phyloP scores from a whole-genome alignment of 2,329 filamentous ascomycete species.

The Periconia macrospinosa region DNA sequence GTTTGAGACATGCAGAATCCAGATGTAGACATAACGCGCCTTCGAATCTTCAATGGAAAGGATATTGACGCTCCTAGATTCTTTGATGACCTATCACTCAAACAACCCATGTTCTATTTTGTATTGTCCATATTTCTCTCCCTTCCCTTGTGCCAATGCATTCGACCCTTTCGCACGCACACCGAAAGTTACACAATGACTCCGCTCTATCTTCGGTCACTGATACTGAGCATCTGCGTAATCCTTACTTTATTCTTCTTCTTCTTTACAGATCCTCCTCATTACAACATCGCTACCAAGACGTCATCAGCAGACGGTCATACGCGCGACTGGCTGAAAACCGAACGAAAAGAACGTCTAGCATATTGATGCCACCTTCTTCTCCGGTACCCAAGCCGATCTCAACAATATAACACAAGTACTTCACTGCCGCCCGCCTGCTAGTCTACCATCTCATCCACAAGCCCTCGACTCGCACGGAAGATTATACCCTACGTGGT shows the following conservation, averaged over 20 bases:
- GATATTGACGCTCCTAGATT: too few relatives aligned
- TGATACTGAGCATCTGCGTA: neutral
- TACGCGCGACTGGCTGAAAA: neutral
- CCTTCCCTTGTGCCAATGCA: neutral
- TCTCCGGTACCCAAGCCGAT: neutral
- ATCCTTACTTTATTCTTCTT: neutral
- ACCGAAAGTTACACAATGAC: neutral
- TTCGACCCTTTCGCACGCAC: neutral
- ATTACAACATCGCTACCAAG: neutral
- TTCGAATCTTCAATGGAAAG: neutral
- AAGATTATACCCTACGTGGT: neutral
- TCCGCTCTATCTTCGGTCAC: slow-evolving; percentile 1
- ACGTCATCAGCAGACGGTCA: neutral
- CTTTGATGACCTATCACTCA: too few relatives aligned
- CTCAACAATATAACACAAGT: slow-evolving; percentile 2
- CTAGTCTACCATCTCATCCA: slow-evolving; percentile 4
- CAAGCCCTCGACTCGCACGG: neutral
- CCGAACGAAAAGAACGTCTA: neutral
- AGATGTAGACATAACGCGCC: neutral
- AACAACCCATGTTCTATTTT: too few relatives aligned
- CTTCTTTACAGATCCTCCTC: neutral
- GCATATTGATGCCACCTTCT: slow-evolving; percentile 2
- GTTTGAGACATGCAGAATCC: neutral
- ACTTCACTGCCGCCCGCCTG: slow-evolving; percentile 2
- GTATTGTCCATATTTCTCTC: neutral